phyloP scores from a whole-genome alignment of 202 grass and related monocot genomes.

The Elaeis oleifera region DNA sequence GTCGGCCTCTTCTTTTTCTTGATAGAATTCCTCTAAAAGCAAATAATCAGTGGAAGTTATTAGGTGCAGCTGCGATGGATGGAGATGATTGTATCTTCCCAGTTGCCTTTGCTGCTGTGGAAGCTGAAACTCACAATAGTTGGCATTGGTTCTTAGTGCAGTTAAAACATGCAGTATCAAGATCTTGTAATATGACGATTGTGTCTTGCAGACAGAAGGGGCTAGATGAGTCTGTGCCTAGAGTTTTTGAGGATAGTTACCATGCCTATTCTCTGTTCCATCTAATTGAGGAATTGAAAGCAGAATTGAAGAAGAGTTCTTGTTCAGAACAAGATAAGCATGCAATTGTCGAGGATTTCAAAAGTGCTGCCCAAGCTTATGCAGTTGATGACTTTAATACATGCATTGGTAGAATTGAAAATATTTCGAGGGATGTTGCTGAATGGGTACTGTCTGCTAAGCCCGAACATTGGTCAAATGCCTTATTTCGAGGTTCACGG shows the following conservation, averaged over 20 bases:
- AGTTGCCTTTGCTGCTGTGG: slow-evolving; percentile 85
- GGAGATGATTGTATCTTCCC: slow-evolving; percentile 87
- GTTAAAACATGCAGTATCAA: slow-evolving; percentile 69
- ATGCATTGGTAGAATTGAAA: slow-evolving; percentile 82
- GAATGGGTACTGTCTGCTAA: slow-evolving; percentile 91
- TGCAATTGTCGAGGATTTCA: slow-evolving; percentile 79
- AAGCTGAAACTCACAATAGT: slow-evolving; percentile 88
- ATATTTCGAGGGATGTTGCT: slow-evolving; percentile 80
- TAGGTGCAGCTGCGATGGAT: slow-evolving; percentile 80
- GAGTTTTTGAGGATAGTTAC: slow-evolving; percentile 72
- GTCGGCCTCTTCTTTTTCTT: slow-evolving; percentile 87
- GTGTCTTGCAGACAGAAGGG: slow-evolving; percentile 87
- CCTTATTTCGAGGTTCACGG: slow-evolving; percentile 69
- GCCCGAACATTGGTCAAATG: slow-evolving; percentile 93
- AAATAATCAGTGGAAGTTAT: slow-evolving; percentile 82
- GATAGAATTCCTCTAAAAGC: slow-evolving; percentile 93
- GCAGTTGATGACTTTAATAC: slow-evolving; percentile 86
- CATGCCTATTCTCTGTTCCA: slow-evolving; percentile 84
- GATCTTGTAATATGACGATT: slow-evolving; percentile 56
- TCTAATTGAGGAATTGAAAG: slow-evolving; percentile 91
- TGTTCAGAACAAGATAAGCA: slow-evolving; percentile 83
- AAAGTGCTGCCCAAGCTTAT: slow-evolving; percentile 78
- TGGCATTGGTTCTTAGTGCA: slow-evolving; percentile 96
- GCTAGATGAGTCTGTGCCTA: slow-evolving; percentile 64
- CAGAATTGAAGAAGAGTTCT: slow-evolving; percentile 73